Evolutionary conservation across 805 yeast species (phyloP).

Genomic region (Schizosaccharomyces osmophilus): DNA sequence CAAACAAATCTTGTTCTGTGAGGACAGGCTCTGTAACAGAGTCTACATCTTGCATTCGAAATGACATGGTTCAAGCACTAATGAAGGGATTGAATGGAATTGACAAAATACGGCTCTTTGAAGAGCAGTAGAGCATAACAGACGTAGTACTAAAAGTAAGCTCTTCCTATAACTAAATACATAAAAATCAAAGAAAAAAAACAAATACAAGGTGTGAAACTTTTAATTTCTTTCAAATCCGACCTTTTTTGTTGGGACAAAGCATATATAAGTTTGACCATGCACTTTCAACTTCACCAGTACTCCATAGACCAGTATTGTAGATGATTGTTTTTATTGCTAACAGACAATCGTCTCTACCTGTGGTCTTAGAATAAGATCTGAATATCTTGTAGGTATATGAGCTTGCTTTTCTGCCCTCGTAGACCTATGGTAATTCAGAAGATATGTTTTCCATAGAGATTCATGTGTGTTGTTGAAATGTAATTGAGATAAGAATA

Average conservation of each 20-base stretch:
- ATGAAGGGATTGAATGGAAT: background rate
- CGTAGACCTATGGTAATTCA: background rate
- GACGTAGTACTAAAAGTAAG: background rate
- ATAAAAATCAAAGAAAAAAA: background rate
- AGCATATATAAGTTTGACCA: background rate
- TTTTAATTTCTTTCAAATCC: background rate
- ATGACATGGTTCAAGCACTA: background rate
- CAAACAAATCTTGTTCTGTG: background rate
- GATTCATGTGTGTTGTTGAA: background rate
- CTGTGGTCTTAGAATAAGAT: background rate
- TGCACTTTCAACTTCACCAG: background rate
- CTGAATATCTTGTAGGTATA: background rate
- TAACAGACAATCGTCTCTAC: background rate
- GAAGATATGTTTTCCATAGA: background rate
- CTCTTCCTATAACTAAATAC: background rate
- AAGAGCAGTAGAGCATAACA: background rate
- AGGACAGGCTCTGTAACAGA: background rate
- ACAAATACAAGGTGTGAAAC: background rate
- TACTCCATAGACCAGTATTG: conserved; percentile 1
- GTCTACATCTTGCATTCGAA: background rate
- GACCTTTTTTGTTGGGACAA: background rate
- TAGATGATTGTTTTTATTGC: background rate
- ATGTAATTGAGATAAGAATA: background rate
- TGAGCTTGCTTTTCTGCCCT: background rate
- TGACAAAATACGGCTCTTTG: background rate